Percentiles rank a stretch among this genome's conserved stretches.
These are phyloP conservation scores for Nicotiana obtusifolia DNA, from an alignment of 257 asterid species.

Conservation along the genomic window DNA sequence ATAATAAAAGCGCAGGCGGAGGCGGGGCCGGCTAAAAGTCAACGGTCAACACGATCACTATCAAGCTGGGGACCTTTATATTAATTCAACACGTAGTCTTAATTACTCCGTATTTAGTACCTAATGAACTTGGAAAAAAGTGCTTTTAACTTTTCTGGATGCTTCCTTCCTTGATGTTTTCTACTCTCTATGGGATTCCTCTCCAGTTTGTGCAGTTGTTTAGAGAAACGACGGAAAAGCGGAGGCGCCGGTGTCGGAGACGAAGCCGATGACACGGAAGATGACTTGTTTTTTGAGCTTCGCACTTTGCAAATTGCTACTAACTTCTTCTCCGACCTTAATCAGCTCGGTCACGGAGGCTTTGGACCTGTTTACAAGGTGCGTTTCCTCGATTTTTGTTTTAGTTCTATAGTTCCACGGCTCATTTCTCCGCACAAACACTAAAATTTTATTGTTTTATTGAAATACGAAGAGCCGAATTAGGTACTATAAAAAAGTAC, in stretches of 20 bases:
- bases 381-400: not conserved
- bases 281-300: constrained; percentile 52
- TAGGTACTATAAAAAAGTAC: not conserved
- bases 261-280: constrained; percentile 27
- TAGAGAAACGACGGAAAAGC: constrained; percentile 26
- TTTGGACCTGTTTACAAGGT: constrained; percentile 86
- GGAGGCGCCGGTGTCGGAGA: constrained; percentile 14
- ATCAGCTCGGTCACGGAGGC: constrained; percentile 81
- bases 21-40: not conserved
- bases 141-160: not conserved
- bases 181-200: constrained; percentile 39
- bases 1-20: not conserved
- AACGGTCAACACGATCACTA: not conserved
- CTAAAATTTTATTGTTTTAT: not conserved
- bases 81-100: not conserved
- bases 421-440: not conserved
- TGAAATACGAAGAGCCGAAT: not conserved
- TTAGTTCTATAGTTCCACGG: not conserved
- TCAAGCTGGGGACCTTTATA: not conserved
- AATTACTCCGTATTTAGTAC: too few relatives aligned
- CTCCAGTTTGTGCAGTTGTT: constrained; percentile 39
- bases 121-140: not conserved
- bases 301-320: constrained; percentile 67
- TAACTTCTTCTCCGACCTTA: constrained; percentile 68
- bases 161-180: constrained; percentile 16